Evolutionary conservation across 1,139 yeast genomes (phyloP).

Genomic region (Saccharomyces hybrid): DNA sequence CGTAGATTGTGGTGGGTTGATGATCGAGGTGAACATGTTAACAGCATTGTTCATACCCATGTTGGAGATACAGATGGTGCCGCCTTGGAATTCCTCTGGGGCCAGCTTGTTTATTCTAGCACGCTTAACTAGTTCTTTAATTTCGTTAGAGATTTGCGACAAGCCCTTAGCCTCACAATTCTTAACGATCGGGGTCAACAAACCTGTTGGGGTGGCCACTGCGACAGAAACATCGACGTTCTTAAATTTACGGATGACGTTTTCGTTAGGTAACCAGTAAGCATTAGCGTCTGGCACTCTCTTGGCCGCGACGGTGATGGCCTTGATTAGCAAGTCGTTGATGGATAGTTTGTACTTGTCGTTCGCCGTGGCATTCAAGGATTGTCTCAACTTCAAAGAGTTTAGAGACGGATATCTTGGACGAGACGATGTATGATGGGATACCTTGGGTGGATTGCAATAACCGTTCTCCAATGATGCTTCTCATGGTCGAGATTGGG

Average conservation of each 20-base stretch:
- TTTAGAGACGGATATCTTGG: constrained; percentile 79
- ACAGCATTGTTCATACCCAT: constrained; percentile 98
- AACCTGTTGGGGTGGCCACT: constrained; percentile 95
- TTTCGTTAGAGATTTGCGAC: constrained; percentile 66
- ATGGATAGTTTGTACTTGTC: constrained; percentile 89
- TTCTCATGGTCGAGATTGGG: constrained; percentile 88
- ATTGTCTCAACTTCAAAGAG: constrained; percentile 85
- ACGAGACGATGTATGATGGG: constrained; percentile 89
- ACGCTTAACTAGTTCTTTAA: constrained; percentile 91
- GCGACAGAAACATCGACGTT: constrained; percentile 97
- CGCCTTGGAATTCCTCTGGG: constrained; percentile 98
- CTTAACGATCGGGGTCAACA: constrained; percentile 90
- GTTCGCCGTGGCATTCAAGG: constrained; percentile 77
- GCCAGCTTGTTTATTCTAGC: constrained; percentile 87
- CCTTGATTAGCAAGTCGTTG: constrained; percentile 90
- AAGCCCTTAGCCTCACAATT: constrained; percentile 85
- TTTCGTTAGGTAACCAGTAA: constrained; percentile 84
- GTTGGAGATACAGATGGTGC: constrained; percentile 96
- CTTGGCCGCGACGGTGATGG: constrained; percentile 79
- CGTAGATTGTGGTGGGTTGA: constrained; percentile 95
- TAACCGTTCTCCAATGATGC: constrained; percentile 84
- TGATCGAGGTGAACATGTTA: constrained; percentile 83
- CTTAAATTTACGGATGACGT: constrained; percentile 84
- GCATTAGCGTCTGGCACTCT: constrained; percentile 93
- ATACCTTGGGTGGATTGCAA: constrained; percentile 76